Percentiles rank a stretch among this genome's conserved stretches.
phyloP scores from a whole-genome alignment of 2,329 filamentous ascomycete genomes.

The Cladophialophora carrionii region DNA sequence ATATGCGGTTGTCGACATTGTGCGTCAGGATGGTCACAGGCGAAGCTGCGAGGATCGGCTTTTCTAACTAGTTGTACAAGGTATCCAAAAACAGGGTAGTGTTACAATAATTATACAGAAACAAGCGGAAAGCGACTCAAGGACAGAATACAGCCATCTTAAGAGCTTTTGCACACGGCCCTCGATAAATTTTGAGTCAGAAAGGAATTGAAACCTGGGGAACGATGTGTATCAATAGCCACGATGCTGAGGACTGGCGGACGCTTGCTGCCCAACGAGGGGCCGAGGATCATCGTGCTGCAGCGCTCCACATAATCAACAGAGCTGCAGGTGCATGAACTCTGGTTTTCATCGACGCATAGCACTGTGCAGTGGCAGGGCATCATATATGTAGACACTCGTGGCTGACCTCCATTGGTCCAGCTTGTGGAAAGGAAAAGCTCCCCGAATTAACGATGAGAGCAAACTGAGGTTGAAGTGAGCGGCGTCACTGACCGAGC shows the following conservation, averaged over 20 bases:
- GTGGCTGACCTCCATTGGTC: slow-evolving; percentile 19
- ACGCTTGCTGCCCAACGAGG: slow-evolving; percentile 27
- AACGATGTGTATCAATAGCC: slow-evolving; percentile 13
- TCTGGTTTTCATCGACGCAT: slow-evolving; percentile 11
- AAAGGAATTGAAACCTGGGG: slow-evolving; percentile 4
- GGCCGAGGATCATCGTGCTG: slow-evolving; percentile 10
- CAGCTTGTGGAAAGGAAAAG: background rate
- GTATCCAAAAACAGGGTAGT: slow-evolving; percentile 6
- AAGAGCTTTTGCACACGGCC: background rate
- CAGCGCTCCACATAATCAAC: slow-evolving; percentile 17
- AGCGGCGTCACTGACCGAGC: background rate
- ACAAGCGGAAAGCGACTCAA: slow-evolving; percentile 1
- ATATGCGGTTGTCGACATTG: slow-evolving; percentile 32
- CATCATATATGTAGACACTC: slow-evolving; percentile 8
- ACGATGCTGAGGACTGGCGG: slow-evolving; percentile 2
- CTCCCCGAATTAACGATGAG: slow-evolving; percentile 1
- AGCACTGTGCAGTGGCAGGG: background rate
- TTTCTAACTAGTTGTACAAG: slow-evolving; percentile 3
- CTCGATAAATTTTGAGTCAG: slow-evolving; percentile 12
- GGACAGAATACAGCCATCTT: background rate
- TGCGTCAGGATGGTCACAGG: slow-evolving; percentile 2
- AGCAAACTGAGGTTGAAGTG: slow-evolving; percentile 2
- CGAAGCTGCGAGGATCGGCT: background rate
- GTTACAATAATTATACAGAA: slow-evolving; percentile 18
- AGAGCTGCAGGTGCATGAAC: slow-evolving; percentile 31